Conservation (phyloP, 495 filamentous ascomycete species). For the Xylaria intraflava region DNA sequence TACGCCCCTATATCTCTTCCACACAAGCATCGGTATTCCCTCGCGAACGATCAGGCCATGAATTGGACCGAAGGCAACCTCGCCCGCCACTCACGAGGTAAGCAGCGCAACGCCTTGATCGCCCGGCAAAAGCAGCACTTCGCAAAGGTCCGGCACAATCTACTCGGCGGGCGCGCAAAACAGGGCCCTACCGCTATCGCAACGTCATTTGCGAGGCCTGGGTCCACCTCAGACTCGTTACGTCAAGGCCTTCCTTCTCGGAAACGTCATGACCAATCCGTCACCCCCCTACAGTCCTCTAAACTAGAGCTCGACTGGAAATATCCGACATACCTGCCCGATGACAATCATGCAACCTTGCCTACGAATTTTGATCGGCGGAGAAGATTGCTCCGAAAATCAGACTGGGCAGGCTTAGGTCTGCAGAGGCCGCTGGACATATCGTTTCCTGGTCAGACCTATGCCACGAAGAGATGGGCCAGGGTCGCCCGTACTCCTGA, state of each 20-base stretch:
- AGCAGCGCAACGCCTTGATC: slow-evolving; percentile 28
- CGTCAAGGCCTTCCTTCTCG: slow-evolving; percentile 4
- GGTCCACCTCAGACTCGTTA: background rate
- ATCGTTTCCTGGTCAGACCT: slow-evolving; percentile 19
- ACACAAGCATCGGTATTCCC: background rate
- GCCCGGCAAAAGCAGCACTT: slow-evolving; percentile 37
- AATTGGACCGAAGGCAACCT: slow-evolving; percentile 43
- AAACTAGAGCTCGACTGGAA: background rate
- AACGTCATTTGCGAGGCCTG: slow-evolving; percentile 20
- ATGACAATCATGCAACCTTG: background rate
- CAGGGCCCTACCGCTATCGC: slow-evolving; percentile 14
- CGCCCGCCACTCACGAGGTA: slow-evolving; percentile 29
- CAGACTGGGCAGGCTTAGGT: slow-evolving; percentile 25
- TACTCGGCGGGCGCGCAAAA: slow-evolving; percentile 10
- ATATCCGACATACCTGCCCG: background rate
- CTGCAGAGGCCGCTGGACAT: slow-evolving; percentile 25
- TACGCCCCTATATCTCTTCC: background rate
- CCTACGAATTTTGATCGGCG: slow-evolving; percentile 15
- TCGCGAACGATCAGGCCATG: slow-evolving; percentile 25
- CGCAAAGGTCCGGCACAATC: slow-evolving; percentile 29
- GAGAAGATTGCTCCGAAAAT: slow-evolving; percentile 18
- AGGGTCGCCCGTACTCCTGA: slow-evolving; percentile 4
- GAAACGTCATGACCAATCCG: background rate
- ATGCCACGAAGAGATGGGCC: slow-evolving; percentile 19
- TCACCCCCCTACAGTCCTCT: background rate